Percentiles rank a stretch among this genome's conserved stretches.
Evolutionary conservation across 805 yeast species (phyloP).

Genomic region (Spencermartinsiella europaea): DNA sequence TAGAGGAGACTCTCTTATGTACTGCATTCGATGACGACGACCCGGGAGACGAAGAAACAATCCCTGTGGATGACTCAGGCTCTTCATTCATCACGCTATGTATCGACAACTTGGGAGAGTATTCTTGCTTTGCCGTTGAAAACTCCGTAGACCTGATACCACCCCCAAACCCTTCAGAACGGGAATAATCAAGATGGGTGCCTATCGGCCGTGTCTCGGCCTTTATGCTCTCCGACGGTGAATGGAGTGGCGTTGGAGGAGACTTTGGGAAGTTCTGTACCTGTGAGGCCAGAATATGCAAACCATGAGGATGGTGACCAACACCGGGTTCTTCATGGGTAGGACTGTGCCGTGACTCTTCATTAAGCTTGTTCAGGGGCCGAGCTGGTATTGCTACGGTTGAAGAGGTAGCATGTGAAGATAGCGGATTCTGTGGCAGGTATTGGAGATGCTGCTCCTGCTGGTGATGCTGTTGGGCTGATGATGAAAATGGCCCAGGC

Average conservation of each 20-base stretch:
- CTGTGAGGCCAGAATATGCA: not conserved
- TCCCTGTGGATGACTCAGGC: not conserved
- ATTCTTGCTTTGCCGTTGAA: too few relatives aligned
- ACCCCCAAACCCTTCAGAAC: not conserved
- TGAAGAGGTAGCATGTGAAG: too few relatives aligned
- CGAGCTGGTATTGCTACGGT: too few relatives aligned
- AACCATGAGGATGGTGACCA: too few relatives aligned
- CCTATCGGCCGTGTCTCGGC: too few relatives aligned
- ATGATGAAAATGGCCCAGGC: not conserved
- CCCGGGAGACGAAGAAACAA: not conserved
- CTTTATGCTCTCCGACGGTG: too few relatives aligned
- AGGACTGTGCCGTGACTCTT: too few relatives aligned
- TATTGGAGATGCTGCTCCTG: constrained; percentile 12
- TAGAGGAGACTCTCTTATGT: constrained; percentile 1
- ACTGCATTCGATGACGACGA: not conserved
- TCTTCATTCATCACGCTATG: not conserved
- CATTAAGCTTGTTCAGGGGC: too few relatives aligned
- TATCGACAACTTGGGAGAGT: not conserved
- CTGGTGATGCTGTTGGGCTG: constrained; percentile 4
- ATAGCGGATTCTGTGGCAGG: constrained; percentile 6
- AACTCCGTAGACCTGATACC: not conserved
- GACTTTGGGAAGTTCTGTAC: not conserved
- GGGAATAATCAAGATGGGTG: too few relatives aligned
- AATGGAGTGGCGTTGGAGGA: not conserved
- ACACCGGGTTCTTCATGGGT: too few relatives aligned